These are phyloP conservation scores for Pichia cabralensis DNA, from an alignment of 805 yeast genomes.

Conservation along the genomic window DNA sequence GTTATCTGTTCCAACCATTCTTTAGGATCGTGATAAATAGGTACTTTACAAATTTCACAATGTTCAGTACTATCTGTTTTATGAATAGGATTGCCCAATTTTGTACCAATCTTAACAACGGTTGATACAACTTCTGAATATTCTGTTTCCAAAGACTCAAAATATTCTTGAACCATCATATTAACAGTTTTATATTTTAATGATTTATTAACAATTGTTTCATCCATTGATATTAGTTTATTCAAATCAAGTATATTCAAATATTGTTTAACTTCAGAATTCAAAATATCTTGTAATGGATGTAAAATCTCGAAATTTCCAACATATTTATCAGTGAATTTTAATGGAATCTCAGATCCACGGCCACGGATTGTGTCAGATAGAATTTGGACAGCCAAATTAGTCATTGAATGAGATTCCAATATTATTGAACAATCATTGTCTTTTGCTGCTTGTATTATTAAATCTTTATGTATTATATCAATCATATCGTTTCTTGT, in stretches of 20 bases:
- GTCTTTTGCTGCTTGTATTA: conserved; percentile 36
- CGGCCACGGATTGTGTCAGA: conserved; percentile 79
- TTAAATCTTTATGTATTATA: conserved; percentile 37
- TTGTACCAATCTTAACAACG: conserved; percentile 81
- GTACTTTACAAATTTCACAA: conserved; percentile 51
- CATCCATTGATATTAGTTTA: conserved; percentile 16
- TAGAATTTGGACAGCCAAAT: conserved; percentile 70
- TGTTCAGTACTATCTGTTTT: conserved; percentile 8
- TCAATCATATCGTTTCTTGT: conserved; percentile 53
- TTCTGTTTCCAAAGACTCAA: conserved; percentile 57
- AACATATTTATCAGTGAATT: conserved; percentile 18
- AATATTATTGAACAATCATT: conserved; percentile 45
- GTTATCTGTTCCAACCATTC: conserved; percentile 65
- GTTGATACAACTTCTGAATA: conserved; percentile 89
- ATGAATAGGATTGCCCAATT: conserved; percentile 42
- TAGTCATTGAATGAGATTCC: conserved; percentile 74
- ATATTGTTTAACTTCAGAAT: conserved; percentile 57
- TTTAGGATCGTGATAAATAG: conserved; percentile 47
- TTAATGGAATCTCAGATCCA: conserved; percentile 51
- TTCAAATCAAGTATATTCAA: conserved; percentile 32
- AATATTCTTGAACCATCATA: conserved; percentile 68
- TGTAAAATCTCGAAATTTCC: conserved; percentile 34
- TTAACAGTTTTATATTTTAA: conserved; percentile 72
- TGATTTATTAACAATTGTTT: conserved; percentile 24
- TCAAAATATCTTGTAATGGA: conserved; percentile 71